phyloP scores from a whole-genome alignment of 306 rosid genomes.

The Quillaja saponaria region DNA sequence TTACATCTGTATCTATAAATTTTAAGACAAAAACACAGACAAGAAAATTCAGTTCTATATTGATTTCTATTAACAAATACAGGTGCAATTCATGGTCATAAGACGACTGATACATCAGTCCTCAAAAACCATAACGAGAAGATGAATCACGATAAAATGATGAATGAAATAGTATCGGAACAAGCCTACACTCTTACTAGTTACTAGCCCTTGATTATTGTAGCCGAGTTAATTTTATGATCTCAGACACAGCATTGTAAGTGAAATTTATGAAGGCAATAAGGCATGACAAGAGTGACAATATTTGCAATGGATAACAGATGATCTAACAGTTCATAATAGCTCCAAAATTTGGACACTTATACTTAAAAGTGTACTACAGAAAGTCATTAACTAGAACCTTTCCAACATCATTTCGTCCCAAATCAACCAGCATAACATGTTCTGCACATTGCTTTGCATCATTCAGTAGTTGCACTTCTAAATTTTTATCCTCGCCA shows the following conservation, averaged over 20 bases:
- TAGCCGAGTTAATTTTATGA: too few relatives aligned
- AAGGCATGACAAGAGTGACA: constrained; percentile 9
- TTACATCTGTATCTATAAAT: not conserved
- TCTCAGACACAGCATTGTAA: too few relatives aligned
- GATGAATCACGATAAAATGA: too few relatives aligned
- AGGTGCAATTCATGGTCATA: too few relatives aligned
- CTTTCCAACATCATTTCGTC: constrained; percentile 92
- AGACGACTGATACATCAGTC: too few relatives aligned
- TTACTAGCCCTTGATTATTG: constrained; percentile 1
- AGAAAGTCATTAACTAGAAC: constrained; percentile 37
- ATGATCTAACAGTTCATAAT: constrained; percentile 4
- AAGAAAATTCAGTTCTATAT: not conserved
- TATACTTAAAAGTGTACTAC: constrained; percentile 9
- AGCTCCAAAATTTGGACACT: not conserved
- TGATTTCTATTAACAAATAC: too few relatives aligned
- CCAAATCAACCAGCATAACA: constrained; percentile 88
- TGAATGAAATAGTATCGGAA: too few relatives aligned
- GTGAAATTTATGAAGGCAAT: constrained; percentile 15
- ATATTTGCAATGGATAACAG: not conserved
- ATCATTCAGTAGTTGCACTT: constrained; percentile 53
- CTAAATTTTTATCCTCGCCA: constrained; percentile 58
- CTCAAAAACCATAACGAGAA: too few relatives aligned
- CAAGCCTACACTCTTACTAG: not conserved
- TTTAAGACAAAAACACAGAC: not conserved
- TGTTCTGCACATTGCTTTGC: constrained; percentile 86